A percentile compares a stretch with the other conserved stretches of the same genome.
These are phyloP conservation scores for Oryza meyeriana DNA, from an alignment of 176 grass and related monocot genomes.

Conservation along the genomic window DNA sequence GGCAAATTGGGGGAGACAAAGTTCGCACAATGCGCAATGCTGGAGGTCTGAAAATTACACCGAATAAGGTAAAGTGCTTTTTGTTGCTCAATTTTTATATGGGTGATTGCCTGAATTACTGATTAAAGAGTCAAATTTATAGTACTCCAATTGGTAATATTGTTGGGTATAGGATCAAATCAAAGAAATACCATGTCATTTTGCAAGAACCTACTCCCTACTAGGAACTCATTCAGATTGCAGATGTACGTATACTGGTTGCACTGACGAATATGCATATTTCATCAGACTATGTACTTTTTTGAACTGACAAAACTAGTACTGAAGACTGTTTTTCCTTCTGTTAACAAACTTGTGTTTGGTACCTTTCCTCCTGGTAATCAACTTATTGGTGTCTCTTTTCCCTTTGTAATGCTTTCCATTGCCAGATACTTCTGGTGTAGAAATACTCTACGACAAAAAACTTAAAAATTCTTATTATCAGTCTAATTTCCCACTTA, in stretches of 20 bases:
- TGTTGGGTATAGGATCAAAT: not conserved
- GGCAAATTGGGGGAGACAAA: not conserved
- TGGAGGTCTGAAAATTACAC: not conserved
- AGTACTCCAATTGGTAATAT: not conserved
- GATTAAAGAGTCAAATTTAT: not conserved
- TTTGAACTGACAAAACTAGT: not conserved
- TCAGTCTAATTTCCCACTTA: not conserved
- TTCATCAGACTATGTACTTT: not conserved
- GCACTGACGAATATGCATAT: not conserved
- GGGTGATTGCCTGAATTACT: not conserved
- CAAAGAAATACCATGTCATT: not conserved
- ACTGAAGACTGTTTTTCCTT: not conserved
- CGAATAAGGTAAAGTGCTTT: slow-evolving; percentile 11
- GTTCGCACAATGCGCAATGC: not conserved
- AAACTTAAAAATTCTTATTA: slow-evolving; percentile 3
- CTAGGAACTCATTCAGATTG: not conserved
- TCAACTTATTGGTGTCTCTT: not conserved
- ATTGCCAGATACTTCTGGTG: not conserved
- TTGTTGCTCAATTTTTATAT: not conserved
- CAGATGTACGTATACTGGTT: not conserved
- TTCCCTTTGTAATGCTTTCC: not conserved
- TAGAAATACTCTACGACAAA: not conserved
- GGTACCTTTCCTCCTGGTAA: not conserved
- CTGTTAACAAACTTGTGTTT: not conserved
- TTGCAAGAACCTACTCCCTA: not conserved